Conservation (phyloP, 352 stramenopile genomes). For the Globisporangium cystogenes region DNA sequence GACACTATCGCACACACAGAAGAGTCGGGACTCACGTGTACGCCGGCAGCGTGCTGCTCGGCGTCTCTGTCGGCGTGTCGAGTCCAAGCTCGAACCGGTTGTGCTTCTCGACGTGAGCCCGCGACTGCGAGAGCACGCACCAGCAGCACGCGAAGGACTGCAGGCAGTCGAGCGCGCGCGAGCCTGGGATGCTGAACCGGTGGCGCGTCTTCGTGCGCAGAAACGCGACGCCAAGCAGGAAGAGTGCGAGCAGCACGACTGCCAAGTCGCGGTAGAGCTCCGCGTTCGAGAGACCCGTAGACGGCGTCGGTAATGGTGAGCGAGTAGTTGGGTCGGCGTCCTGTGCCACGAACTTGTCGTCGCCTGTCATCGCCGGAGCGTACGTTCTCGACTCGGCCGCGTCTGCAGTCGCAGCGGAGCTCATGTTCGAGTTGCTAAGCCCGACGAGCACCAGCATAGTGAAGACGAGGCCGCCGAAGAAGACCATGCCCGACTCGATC, state of each 20-base stretch:
- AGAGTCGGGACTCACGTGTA: slow-evolving; percentile 3
- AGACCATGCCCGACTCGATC: slow-evolving; percentile 37
- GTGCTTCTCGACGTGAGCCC: slow-evolving; percentile 22
- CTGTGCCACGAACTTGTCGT: neutral
- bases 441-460: slow-evolving; percentile 27
- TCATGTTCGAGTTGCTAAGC: slow-evolving; percentile 17
- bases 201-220: slow-evolving; percentile 34
- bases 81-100: slow-evolving; percentile 16
- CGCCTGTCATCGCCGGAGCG: neutral
- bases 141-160: slow-evolving; percentile 39
- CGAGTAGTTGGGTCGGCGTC: slow-evolving; percentile 1
- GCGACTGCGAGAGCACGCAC: slow-evolving; percentile 48
- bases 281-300: neutral
- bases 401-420: neutral
- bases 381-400: neutral
- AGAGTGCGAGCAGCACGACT: slow-evolving; percentile 21
- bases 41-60: slow-evolving; percentile 13
- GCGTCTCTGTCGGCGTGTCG: slow-evolving; percentile 10
- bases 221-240: slow-evolving; percentile 33
- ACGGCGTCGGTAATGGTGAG: neutral
- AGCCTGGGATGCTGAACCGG: slow-evolving; percentile 35
- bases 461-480: slow-evolving; percentile 35
- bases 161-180: slow-evolving; percentile 24
- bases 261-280: slow-evolving; percentile 11
- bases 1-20: neutral